Percentiles rank a stretch among this genome's conserved stretches.
phyloP scores from a whole-genome alignment of 371 early-diverging fungal genomes.

The Mortierella sp. region DNA sequence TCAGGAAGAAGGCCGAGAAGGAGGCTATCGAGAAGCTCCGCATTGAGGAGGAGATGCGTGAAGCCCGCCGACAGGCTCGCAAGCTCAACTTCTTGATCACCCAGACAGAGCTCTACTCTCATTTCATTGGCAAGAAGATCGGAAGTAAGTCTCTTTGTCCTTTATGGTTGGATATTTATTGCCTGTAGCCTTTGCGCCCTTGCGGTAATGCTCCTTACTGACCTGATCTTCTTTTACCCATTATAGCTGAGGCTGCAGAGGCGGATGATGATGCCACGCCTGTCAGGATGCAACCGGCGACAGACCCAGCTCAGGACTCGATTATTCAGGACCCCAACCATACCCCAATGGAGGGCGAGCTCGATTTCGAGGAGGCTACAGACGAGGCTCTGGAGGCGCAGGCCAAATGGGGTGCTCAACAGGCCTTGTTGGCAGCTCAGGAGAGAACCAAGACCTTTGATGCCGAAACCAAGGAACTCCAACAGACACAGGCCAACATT shows the following conservation, averaged over 20 bases:
- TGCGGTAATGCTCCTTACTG: not conserved
- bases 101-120: constrained; percentile 97
- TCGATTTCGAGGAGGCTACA: constrained; percentile 82
- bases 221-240: not conserved
- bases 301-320: constrained; percentile 26
- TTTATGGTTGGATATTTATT: not conserved
- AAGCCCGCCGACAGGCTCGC: constrained; percentile 90
- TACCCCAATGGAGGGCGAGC: constrained; percentile 62
- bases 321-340: constrained; percentile 46
- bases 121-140: constrained; percentile 93
- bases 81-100: constrained; percentile 97
- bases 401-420: constrained; percentile 82
- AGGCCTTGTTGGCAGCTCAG: constrained; percentile 83
- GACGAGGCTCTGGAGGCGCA: constrained; percentile 79
- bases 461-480: constrained; percentile 65
- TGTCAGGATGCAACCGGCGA: constrained; percentile 36
- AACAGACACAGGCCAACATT: constrained; percentile 62
- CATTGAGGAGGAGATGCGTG: constrained; percentile 92
- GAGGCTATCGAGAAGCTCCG: constrained; percentile 87
- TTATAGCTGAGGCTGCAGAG: constrained; percentile 64
- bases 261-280: constrained; percentile 43
- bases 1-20: constrained; percentile 91
- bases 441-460: constrained; percentile 83
- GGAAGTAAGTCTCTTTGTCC: constrained; percentile 42
- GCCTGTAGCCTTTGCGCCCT: not conserved